Evolutionary conservation across 148 eudicot genomes (phyloP), one percentile per base, ranked within the genome.

Genomic region (Salicornia ramosissima): DNA sequence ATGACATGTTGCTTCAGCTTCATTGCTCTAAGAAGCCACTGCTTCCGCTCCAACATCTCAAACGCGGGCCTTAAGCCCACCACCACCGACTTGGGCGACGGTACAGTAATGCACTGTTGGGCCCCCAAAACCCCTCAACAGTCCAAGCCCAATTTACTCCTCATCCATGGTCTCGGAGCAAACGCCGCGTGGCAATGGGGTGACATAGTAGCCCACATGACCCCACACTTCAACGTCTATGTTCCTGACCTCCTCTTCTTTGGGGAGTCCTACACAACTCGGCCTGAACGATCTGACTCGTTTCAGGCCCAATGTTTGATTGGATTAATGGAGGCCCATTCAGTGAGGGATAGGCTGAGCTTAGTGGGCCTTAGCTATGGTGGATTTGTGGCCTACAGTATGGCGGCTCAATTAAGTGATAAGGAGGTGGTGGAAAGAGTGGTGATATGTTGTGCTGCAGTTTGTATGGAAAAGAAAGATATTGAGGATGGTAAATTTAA

Each of bases 291-390:
- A 40, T 70, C 86, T n/a, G 96, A 92, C 53, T 34, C 84, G 49
- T 89, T 89, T 65, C 97, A 92, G 77, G 97, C 97, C 29, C 81
- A 77, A 64, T 92, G 91, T 68, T 73, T 92, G 74, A 80, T 74
- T 80, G 67, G 82, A 63, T 86, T 82, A 18, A 72, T 92, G 85
- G 86, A 83, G 67, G 84, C 70, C 26, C 73, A 74, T 43, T 30
- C 66, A n/a, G 89, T 83, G 33, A 61, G 4, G 43, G 78, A 43
- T 0, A 51, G 72, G 70, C 57, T 82, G 76, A 80, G 78, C 13
- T 84, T 86, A 10, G 89, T 80, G 52, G 97, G 97, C 65, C 58
- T 92, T 64, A 92, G 97, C 78, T 92, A 92, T 28, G 97, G 97
- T 0, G 97, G 97, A 19, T 89, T 87, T 31, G 96, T 92, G 78